Percentiles rank a stretch among this genome's conserved stretches.
phyloP scores from a whole-genome alignment of 495 filamentous ascomycete genomes.

The Hypoxylon crocopeplum region DNA sequence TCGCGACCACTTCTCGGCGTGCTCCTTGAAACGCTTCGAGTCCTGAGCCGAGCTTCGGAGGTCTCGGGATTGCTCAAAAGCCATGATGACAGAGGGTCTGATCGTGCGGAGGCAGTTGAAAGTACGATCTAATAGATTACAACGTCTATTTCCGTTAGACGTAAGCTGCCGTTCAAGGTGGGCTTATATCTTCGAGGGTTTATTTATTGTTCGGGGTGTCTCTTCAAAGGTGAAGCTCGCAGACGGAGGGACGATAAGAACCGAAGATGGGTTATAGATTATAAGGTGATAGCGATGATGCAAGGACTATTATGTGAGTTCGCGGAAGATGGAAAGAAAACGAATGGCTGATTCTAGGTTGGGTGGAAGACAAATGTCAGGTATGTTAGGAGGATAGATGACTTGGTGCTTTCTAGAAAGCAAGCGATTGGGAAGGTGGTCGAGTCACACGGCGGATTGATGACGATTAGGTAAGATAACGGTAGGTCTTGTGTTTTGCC shows the following conservation, averaged over 20 bases:
- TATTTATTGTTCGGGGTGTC: background rate
- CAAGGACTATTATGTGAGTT: conserved; percentile 8
- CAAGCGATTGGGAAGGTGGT: conserved; percentile 18
- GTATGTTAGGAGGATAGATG: conserved; percentile 13
- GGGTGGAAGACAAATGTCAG: conserved; percentile 1
- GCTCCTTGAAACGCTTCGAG: conserved; percentile 54
- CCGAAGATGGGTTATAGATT: conserved; percentile 13
- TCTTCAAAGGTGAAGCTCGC: background rate
- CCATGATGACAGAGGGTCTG: conserved; percentile 28
- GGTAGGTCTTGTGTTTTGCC: conserved; percentile 34
- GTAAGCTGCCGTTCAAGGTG: conserved; percentile 2
- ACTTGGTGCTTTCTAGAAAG: conserved; percentile 31
- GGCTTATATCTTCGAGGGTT: background rate
- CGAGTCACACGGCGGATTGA: conserved; percentile 26
- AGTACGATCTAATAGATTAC: background rate
- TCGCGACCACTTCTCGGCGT: conserved; percentile 48
- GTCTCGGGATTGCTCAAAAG: conserved; percentile 47
- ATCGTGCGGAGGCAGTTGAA: background rate
- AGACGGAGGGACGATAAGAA: conserved; percentile 7
- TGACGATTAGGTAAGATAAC: conserved; percentile 39
- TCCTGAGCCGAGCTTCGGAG: conserved; percentile 50
- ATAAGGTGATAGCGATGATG: conserved; percentile 12
- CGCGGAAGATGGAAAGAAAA: conserved; percentile 4
- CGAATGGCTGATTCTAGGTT: conserved; percentile 6
- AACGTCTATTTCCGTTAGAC: background rate